Evolutionary conservation across 2,329 filamentous ascomycete species (phyloP), one percentile per base, ranked within the genome.

Genomic region (Aspergillus tanneri): DNA sequence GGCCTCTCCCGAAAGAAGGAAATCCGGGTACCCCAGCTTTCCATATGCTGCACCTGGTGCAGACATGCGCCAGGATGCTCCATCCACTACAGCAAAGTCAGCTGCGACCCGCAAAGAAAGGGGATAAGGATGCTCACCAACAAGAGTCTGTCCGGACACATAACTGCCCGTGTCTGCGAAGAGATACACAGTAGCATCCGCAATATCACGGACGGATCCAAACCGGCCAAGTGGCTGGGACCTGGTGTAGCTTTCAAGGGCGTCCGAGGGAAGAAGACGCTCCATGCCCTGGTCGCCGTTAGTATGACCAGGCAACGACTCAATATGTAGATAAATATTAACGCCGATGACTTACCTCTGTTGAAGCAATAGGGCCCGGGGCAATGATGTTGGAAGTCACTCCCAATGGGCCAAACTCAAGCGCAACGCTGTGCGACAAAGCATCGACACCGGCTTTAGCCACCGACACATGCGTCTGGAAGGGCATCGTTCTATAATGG

Each of bases 401-500:
- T 11, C 93, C 93, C 35, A 82, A 80, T 0, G 93, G 93, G 0
- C 92, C 92, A 65, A 93, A 93, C 70, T 99, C 93, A 45, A 99
- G 81, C 2, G 90, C 84, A 0, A 95, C 82, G 4, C 83, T 86
- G 45, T 84, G 81, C 50, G 88, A 86, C 63, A 99, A 81, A 1
- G 90, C 85, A 70, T 99, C 92, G 9, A 99, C 84, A 12, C 86
- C 88, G 0, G 92, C 88, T 73, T 99, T 99, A 48, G 93, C 92
- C 1, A 90, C 90, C 2, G 85, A 79, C n/a, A 92, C 91, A 70
- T 97, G 92, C 2, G 87, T 82, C 69, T 97, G 93, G 57, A 96
- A 76, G 0, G 90, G 86, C 70, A 86, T 83, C 28, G 90, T 90
- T 1, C 87, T 86, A 74, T 92, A 96, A 74, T 97, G 92, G 61